These are phyloP conservation scores for Ophiognomonia clavigignenti-juglandacearum DNA, from an alignment of 2,329 filamentous ascomycete species.

Conservation along the genomic window DNA sequence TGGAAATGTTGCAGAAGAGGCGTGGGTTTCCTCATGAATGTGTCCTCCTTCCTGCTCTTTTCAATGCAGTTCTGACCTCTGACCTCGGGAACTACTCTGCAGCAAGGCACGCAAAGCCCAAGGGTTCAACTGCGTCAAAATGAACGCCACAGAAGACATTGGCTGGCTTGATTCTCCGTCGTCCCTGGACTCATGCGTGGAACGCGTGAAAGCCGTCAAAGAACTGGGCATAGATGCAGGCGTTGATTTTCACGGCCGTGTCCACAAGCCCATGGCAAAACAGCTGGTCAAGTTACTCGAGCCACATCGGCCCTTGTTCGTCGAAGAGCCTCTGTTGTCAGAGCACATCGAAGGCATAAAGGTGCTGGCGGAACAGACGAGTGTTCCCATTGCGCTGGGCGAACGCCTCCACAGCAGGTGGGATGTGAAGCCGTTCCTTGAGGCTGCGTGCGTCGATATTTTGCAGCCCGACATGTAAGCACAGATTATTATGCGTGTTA, in stretches of 20 bases:
- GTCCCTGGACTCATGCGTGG: constrained; percentile 50
- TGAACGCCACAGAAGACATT: constrained; percentile 65
- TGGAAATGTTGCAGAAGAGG: constrained; percentile 52
- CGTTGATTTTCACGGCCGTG: constrained; percentile 65
- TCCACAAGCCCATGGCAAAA: constrained; percentile 66
- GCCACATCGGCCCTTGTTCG: constrained; percentile 57
- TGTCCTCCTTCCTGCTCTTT: too few relatives aligned
- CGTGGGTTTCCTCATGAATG: constrained; percentile 36
- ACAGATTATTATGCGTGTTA: too few relatives aligned
- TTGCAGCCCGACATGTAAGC: constrained; percentile 64
- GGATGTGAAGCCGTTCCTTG: constrained; percentile 61
- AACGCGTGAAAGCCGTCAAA: constrained; percentile 60
- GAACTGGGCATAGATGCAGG: constrained; percentile 58
- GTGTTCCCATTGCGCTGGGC: constrained; percentile 58
- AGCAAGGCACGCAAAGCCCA: constrained; percentile 47
- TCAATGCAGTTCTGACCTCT: too few relatives aligned
- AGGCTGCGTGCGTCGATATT: constrained; percentile 55
- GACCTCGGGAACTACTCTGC: background rate
- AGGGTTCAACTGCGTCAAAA: constrained; percentile 57
- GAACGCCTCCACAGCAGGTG: constrained; percentile 60
- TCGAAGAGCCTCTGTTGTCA: constrained; percentile 60
- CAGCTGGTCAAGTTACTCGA: constrained; percentile 60
- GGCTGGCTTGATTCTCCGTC: constrained; percentile 62
- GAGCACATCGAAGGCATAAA: constrained; percentile 58
- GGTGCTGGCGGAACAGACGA: constrained; percentile 48